These are phyloP conservation scores for Candida alai DNA, from an alignment of 805 yeast genomes.

Conservation along the genomic window DNA sequence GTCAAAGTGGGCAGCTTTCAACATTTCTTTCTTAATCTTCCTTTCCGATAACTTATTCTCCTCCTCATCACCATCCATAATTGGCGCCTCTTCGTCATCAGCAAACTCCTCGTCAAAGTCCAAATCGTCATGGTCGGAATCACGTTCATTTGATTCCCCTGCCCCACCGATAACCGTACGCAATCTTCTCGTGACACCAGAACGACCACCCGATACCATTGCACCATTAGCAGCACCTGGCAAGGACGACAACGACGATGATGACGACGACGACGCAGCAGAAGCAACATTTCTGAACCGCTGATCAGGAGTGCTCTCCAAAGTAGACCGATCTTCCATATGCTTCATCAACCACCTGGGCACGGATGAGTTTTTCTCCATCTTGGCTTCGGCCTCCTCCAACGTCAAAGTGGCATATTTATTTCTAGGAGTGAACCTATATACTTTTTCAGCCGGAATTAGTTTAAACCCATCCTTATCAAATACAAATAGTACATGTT, in stretches of 20 bases:
- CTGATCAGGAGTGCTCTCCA: conserved; percentile 38
- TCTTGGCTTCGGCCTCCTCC: conserved; percentile 94
- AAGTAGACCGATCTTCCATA: conserved; percentile 53
- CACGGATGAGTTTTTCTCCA: conserved; percentile 73
- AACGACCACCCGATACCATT: neutral
- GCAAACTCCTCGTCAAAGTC: conserved; percentile 97
- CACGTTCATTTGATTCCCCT: conserved; percentile 42
- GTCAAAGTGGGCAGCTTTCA: conserved; percentile 70
- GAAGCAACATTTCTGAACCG: conserved; percentile 36
- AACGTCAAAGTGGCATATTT: conserved; percentile 89
- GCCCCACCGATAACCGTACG: conserved; percentile 43
- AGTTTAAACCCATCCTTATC: conserved; percentile 86
- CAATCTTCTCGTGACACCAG: conserved; percentile 16
- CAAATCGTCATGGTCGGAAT: conserved; percentile 84
- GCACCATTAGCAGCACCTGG: conserved; percentile 2
- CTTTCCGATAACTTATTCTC: conserved; percentile 87
- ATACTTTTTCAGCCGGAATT: conserved; percentile 94
- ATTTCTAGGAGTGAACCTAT: conserved; percentile 89
- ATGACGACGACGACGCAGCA: conserved; percentile 5
- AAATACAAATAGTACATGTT: conserved; percentile 72
- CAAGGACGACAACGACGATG: too few relatives aligned
- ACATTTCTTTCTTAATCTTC: conserved; percentile 80
- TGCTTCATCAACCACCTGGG: conserved; percentile 97
- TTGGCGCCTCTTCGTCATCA: conserved; percentile 98
- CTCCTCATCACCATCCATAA: conserved; percentile 93